Evolutionary conservation across 1,139 yeast species (phyloP).

Genomic region (Geotrichum histeridarum): DNA sequence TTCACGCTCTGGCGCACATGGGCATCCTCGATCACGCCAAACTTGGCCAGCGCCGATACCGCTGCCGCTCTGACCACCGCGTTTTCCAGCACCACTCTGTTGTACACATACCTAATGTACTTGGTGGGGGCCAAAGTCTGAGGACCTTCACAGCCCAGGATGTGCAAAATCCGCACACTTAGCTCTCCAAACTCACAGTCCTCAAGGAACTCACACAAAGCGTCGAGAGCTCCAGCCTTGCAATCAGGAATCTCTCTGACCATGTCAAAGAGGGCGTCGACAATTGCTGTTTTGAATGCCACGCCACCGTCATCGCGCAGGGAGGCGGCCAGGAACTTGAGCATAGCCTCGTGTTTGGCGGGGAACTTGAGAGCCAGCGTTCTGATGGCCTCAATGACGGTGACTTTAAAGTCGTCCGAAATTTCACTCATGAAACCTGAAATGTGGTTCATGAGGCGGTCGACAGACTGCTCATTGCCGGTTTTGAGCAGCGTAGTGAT

Average conservation of each 20-base stretch:
- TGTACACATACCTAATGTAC: constrained; percentile 92
- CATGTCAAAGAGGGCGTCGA: constrained; percentile 88
- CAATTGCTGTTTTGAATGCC: constrained; percentile 72
- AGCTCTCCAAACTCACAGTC: constrained; percentile 96
- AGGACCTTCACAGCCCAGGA: constrained; percentile 94
- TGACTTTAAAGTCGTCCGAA: constrained; percentile 90
- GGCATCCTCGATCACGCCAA: constrained; percentile 74
- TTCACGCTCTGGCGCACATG: constrained; percentile 63
- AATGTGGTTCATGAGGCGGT: constrained; percentile 80
- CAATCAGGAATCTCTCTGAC: constrained; percentile 82
- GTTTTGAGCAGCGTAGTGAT: constrained; percentile 93
- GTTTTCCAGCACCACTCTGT: constrained; percentile 92
- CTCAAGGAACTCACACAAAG: constrained; percentile 92
- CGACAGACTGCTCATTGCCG: constrained; percentile 87
- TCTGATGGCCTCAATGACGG: constrained; percentile 91
- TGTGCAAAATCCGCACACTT: constrained; percentile 82
- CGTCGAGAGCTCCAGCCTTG: constrained; percentile 76
- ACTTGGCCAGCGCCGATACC: constrained; percentile 84
- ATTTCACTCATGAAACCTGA: constrained; percentile 88
- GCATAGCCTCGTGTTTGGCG: constrained; percentile 75
- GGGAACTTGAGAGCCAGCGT: constrained; percentile 92
- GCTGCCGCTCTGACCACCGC: constrained; percentile 95
- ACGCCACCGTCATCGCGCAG: constrained; percentile 89
- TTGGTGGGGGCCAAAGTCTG: constrained; percentile 76
- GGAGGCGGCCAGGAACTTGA: constrained; percentile 74